A percentile compares a stretch with the other conserved stretches of the same genome.
phyloP scores from a whole-genome alignment of 2,329 filamentous ascomycete genomes.

The Verticillium nubilum region DNA sequence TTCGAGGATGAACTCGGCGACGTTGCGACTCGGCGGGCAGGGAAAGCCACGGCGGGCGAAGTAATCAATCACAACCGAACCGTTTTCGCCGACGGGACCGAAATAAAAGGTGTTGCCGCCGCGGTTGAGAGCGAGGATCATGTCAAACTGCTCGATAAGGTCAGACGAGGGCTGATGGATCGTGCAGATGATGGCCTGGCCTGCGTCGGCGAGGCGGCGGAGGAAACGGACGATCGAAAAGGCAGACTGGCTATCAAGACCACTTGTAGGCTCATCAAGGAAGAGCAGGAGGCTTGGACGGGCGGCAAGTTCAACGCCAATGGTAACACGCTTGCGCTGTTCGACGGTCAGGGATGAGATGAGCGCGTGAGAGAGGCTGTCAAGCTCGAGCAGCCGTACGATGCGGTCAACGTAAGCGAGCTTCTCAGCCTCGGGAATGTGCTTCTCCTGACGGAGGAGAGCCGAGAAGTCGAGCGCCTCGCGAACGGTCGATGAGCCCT shows the following conservation, averaged over 20 bases:
- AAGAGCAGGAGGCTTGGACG: constrained; percentile 63
- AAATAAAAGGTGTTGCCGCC: constrained; percentile 71
- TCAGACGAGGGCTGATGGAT: constrained; percentile 57
- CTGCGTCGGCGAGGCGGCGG: constrained; percentile 49
- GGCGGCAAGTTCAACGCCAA: constrained; percentile 64
- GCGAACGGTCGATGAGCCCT: constrained; percentile 58
- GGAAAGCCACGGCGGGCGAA: constrained; percentile 60
- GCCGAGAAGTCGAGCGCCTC: constrained; percentile 66
- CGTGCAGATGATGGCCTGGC: constrained; percentile 61
- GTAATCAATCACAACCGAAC: constrained; percentile 47
- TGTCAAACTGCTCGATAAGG: constrained; percentile 64
- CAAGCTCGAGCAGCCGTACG: constrained; percentile 59
- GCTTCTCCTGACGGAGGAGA: constrained; percentile 53
- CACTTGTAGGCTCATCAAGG: constrained; percentile 60
- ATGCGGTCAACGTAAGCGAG: constrained; percentile 62
- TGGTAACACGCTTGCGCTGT: constrained; percentile 59
- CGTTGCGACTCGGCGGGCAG: constrained; percentile 52
- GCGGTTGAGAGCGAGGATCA: constrained; percentile 63
- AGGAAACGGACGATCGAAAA: constrained; percentile 37
- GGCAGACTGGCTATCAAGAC: constrained; percentile 29
- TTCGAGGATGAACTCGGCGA: constrained; percentile 45
- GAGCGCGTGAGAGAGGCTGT: constrained; percentile 59
- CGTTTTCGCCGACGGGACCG: constrained; percentile 64
- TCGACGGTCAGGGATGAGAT: constrained; percentile 45
- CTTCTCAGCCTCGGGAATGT: constrained; percentile 53